A percentile compares a stretch with the other conserved stretches of the same genome.
phyloP scores from a whole-genome alignment of 192 early-diverging fungal genomes.

The Linnemannia elongata region DNA sequence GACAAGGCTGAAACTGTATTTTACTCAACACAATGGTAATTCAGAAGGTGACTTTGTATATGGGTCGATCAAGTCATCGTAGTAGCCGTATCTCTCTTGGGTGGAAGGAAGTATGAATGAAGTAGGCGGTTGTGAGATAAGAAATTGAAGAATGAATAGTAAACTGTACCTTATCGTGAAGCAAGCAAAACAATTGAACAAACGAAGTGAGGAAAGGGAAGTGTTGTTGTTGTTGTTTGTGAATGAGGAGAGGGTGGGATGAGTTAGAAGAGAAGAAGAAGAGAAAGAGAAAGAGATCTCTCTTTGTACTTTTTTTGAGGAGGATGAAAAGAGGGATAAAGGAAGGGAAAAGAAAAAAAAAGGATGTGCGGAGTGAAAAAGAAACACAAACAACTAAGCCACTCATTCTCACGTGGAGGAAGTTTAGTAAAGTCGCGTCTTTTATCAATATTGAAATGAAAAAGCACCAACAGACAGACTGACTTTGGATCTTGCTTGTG shows the following conservation, averaged over 20 bases:
- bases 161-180: slow-evolving; percentile 14
- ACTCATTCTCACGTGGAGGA: slow-evolving; percentile 3
- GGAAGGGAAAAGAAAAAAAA: slow-evolving; percentile 9
- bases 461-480: too few relatives aligned
- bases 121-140: neutral
- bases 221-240: too few relatives aligned
- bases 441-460: neutral
- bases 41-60: slow-evolving; percentile 39
- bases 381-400: slow-evolving; percentile 9
- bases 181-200: too few relatives aligned
- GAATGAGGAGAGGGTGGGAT: too few relatives aligned
- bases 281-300: neutral
- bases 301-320: neutral
- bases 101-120: neutral
- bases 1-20: slow-evolving; percentile 59
- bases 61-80: slow-evolving; percentile 59
- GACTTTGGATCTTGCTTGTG: too few relatives aligned
- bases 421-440: neutral
- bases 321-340: too few relatives aligned
- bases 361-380: neutral
- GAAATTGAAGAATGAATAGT: neutral
- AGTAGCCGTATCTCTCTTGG: slow-evolving; percentile 11
- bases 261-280: neutral
- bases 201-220: too few relatives aligned
- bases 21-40: slow-evolving; percentile 58